Evolutionary conservation across 805 yeast genomes (phyloP), one percentile per base, ranked within the genome.

Genomic region (Schizosaccharomyces pombe): DNA sequence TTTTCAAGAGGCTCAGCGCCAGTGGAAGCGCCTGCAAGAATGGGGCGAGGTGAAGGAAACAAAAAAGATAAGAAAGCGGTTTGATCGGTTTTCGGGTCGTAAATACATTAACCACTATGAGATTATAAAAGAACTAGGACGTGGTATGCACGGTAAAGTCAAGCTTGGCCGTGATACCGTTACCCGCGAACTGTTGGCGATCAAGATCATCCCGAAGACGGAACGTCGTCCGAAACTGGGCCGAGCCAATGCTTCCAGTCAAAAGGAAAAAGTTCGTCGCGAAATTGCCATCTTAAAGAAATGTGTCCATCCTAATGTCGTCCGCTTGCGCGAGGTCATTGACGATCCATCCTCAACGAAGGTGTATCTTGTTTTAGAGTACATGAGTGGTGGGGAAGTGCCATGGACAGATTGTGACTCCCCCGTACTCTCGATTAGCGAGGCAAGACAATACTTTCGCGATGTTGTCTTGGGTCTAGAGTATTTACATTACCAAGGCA

Each of bases 121-220:
- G 66, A 83, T 91, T 37, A 67, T 86, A 31, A 72, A 75, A 28
- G 96, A 87, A 67, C 72, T 91, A 30, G 98, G 98, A 9, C 73
- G 83, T 34, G 98, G 98, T n/a, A 95, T 87, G 65, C 97, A 89
- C 67, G 97, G 98, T n/a, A 89, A 85, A 65, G 98, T 91, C 47
- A 91, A 91, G 65, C 72, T 91, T 19, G 98, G 94, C 0, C 75
- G 75, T 57, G 54, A 52, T 11, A 16, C 26, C 12, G 43, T 22
- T 19, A 52, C 43, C 47, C 78, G 75, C 59, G 54, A 33, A 19
- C 69, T 77, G 32, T 94, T 85, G n/a, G 98, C 98, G 2, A 86
- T 91, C 55, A 91, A 91, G 64, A 84, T 91, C 54, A 85, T 91
- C 47, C 87, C 85, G 67, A 73, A 96, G 55, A 77, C 77, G 53